Base-by-base conservation (phyloP, 352 stramenopile species). In the Phytopythium aichiense region DNA sequence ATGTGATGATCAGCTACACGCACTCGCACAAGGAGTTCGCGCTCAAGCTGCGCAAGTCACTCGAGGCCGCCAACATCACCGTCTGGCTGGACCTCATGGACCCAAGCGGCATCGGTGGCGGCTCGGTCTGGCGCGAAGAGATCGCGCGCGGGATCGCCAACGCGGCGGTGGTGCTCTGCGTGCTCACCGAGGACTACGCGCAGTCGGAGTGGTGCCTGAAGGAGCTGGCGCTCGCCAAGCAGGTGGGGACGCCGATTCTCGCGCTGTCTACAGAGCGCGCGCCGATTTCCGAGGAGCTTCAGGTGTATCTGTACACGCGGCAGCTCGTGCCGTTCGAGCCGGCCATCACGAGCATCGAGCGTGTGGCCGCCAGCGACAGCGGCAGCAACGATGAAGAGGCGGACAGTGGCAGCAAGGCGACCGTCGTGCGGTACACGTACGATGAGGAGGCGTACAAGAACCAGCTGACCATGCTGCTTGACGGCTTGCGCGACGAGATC, bases 261-360 rank as follows among this genome's bases (percentile, higher is more conserved):
- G 81, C 84, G 13, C 88, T 94, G 20, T 94, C 84, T 11, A 92
- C 82, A 0, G 84, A 94, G 55, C 66, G 84, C 45, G 69, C 81
- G 0, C 69, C 76, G 20, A 86, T 94, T 37, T 91, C 83, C 1
- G 84, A 94, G 66, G 84, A 94, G n/a, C 62, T 94, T 12, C 84
- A 94, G 48, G 84, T 94, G 42, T 94, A 94, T 54, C 60, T 94
- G 64, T 94, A 94, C 66, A 92, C 84, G 9, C 69, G 84, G 6
- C 84, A 94, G 63, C 87, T 91, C 46, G 78, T 94, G 15, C 84
- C 84, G 9, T 94, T 94, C 58, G 82, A 94, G 52, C 66, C 65
- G 6, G 80, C 82, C 7, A 92, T 94, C 59, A 74, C 72, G 30
- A 70, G 60, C 2, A 60, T 90, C 22, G 64, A 91, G 28, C 67